These are phyloP conservation scores for Triangularia verruculosa DNA, from an alignment of 2,329 filamentous ascomycete species.

Conservation along the genomic window DNA sequence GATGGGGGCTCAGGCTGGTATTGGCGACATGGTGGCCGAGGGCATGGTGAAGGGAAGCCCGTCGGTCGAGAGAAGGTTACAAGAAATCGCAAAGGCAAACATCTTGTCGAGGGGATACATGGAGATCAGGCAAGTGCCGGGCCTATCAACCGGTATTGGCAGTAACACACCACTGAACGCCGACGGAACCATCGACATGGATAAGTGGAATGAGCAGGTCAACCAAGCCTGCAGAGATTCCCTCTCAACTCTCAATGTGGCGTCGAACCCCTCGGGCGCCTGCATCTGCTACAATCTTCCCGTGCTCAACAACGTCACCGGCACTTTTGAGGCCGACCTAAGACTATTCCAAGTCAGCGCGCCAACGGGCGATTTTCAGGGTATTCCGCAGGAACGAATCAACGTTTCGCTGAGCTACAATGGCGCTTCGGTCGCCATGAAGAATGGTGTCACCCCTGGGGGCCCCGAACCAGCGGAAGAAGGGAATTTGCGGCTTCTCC, in stretches of 20 bases:
- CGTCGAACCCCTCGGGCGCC: slow-evolving; percentile 71
- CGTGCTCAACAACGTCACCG: slow-evolving; percentile 62
- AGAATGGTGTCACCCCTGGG: slow-evolving; percentile 18
- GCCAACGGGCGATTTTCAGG: slow-evolving; percentile 52
- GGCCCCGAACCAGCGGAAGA: slow-evolving; percentile 16
- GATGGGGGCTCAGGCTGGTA: slow-evolving; percentile 35
- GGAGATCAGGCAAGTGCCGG: slow-evolving; percentile 21
- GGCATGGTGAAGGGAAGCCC: slow-evolving; percentile 26
- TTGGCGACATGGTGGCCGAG: slow-evolving; percentile 29
- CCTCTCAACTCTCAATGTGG: slow-evolving; percentile 53
- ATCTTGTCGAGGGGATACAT: slow-evolving; percentile 21
- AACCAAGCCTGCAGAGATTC: slow-evolving; percentile 57
- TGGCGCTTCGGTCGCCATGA: slow-evolving; percentile 49
- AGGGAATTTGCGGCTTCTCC: slow-evolving; percentile 45
- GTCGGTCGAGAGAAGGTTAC: slow-evolving; percentile 32
- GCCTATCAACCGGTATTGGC: slow-evolving; percentile 17
- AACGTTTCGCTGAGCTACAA: slow-evolving; percentile 53
- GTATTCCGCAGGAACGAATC: slow-evolving; percentile 51
- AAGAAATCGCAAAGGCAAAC: slow-evolving; percentile 27
- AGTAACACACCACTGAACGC: slow-evolving; percentile 37
- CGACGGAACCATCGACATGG: slow-evolving; percentile 50
- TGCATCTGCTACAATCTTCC: slow-evolving; percentile 82
- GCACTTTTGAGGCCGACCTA: slow-evolving; percentile 73
- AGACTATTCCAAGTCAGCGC: slow-evolving; percentile 68
- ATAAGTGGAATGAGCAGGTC: slow-evolving; percentile 55